Conservation (phyloP, 345 rosid genomes). For the Noccaea caerulescens region DNA sequence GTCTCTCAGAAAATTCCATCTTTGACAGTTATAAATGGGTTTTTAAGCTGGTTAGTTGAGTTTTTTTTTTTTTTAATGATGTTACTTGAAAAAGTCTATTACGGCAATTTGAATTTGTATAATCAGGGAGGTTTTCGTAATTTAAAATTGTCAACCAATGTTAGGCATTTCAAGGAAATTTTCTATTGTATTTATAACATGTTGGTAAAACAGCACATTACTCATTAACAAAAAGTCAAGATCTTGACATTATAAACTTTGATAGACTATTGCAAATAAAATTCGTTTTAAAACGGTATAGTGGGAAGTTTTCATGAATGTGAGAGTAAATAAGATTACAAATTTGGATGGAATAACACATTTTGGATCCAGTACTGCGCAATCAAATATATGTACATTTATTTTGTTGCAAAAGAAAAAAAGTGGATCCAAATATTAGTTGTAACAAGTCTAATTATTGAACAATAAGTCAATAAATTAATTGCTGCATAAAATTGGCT, state of each 20-base stretch:
- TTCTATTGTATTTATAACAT: slow-evolving; percentile 25
- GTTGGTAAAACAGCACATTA: slow-evolving; percentile 42
- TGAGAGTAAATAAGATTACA: slow-evolving; percentile 12
- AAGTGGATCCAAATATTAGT: neutral
- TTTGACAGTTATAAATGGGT: slow-evolving; percentile 10
- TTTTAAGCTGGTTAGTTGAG: slow-evolving; percentile 8
- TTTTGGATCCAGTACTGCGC: neutral
- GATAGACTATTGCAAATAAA: slow-evolving; percentile 36
- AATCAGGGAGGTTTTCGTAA: slow-evolving; percentile 27
- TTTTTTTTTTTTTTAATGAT: neutral
- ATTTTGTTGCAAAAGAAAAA: neutral
- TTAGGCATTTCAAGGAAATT: slow-evolving; percentile 38
- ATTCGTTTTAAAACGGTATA: slow-evolving; percentile 21
- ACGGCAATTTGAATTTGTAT: slow-evolving; percentile 26
- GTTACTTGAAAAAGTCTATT: slow-evolving; percentile 6
- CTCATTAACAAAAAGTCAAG: slow-evolving; percentile 26
- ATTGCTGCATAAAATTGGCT: slow-evolving; percentile 20
- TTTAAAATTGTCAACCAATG: slow-evolving; percentile 42
- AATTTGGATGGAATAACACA: neutral
- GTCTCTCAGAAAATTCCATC: neutral
- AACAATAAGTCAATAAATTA: neutral
- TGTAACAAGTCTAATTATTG: slow-evolving; percentile 27
- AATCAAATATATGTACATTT: neutral
- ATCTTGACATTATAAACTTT: slow-evolving; percentile 34
- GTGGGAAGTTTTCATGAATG: slow-evolving; percentile 26